phyloP scores from a whole-genome alignment of 768 basidiomycete species.

The Boletellus emodensis region DNA sequence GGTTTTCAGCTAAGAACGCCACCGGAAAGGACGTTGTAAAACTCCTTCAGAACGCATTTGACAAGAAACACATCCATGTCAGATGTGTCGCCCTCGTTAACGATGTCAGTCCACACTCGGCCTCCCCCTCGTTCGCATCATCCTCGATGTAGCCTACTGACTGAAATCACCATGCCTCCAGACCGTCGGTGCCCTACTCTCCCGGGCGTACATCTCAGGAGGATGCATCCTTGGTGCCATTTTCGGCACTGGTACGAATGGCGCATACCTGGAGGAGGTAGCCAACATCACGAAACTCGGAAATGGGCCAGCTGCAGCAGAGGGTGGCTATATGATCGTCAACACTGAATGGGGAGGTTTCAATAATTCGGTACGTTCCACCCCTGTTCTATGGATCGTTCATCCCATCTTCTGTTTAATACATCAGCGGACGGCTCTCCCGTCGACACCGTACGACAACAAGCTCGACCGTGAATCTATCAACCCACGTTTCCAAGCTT shows the following conservation, averaged over 20 bases:
- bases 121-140: not conserved
- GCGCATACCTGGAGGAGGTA: constrained; percentile 90
- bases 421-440: constrained; percentile 70
- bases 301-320: constrained; percentile 52
- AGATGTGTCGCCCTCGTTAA: constrained; percentile 91
- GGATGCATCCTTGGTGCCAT: constrained; percentile 87
- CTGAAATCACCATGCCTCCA: constrained; percentile 29
- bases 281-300: constrained; percentile 81
- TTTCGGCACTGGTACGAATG: constrained; percentile 98
- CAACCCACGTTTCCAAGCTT: constrained; percentile 89
- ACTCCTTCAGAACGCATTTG: constrained; percentile 87
- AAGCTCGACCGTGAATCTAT: constrained; percentile 90
- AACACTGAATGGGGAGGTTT: constrained; percentile 99
- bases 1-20: constrained; percentile 89
- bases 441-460: constrained; percentile 87
- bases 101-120: constrained; percentile 63
- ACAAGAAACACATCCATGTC: constrained; percentile 89
- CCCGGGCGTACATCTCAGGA: constrained; percentile 90
- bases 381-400: not conserved
- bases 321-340: constrained; percentile 83
- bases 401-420: constrained; percentile 1
- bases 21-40: constrained; percentile 86
- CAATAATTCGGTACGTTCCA: constrained; percentile 76
- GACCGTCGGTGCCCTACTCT: constrained; percentile 95
- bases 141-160: constrained; percentile 1